These are phyloP conservation scores for Phoma sp. DNA, from an alignment of 2,329 filamentous ascomycete genomes.

Conservation along the genomic window DNA sequence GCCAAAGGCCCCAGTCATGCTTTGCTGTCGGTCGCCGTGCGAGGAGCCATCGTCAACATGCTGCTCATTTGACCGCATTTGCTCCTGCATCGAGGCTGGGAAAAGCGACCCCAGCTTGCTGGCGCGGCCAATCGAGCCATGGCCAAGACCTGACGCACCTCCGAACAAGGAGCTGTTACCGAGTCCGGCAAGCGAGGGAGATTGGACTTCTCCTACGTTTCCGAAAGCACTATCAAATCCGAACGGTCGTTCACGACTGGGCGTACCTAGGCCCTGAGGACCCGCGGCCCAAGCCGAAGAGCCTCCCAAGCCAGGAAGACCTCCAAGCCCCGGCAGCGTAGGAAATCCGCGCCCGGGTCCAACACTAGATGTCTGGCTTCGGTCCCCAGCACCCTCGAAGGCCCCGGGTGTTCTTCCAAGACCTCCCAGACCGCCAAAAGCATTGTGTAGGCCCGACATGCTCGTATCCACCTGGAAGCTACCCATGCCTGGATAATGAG, in stretches of 20 bases:
- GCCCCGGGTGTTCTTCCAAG: conserved; percentile 53
- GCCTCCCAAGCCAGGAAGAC: conserved; percentile 64
- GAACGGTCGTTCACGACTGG: conserved; percentile 65
- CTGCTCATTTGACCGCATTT: conserved; percentile 70
- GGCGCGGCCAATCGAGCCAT: conserved; percentile 72
- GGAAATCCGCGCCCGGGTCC: conserved; percentile 76
- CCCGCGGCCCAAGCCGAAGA: conserved; percentile 68
- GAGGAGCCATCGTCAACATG: conserved; percentile 64
- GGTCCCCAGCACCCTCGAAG: conserved; percentile 76
- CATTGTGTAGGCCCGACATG: conserved; percentile 51
- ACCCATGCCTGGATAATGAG: conserved; percentile 59
- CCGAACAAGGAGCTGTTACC: conserved; percentile 71
- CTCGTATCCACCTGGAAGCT: conserved; percentile 59
- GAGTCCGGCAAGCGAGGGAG: conserved; percentile 71
- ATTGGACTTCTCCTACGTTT: conserved; percentile 78
- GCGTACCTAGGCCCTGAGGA: conserved; percentile 77
- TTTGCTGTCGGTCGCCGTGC: conserved; percentile 46
- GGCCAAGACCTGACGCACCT: conserved; percentile 55
- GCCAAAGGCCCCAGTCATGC: conserved; percentile 70
- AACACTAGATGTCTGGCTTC: conserved; percentile 90
- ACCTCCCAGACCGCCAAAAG: conserved; percentile 64
- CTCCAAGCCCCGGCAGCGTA: conserved; percentile 64
- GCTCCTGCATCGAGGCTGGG: conserved; percentile 85
- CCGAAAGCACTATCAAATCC: conserved; percentile 68
- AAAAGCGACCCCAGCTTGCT: conserved; percentile 90